A percentile compares a stretch with the other conserved stretches of the same genome.
These are phyloP conservation scores for Adansonia digitata DNA, from an alignment of 345 rosid genomes.

Conservation along the genomic window DNA sequence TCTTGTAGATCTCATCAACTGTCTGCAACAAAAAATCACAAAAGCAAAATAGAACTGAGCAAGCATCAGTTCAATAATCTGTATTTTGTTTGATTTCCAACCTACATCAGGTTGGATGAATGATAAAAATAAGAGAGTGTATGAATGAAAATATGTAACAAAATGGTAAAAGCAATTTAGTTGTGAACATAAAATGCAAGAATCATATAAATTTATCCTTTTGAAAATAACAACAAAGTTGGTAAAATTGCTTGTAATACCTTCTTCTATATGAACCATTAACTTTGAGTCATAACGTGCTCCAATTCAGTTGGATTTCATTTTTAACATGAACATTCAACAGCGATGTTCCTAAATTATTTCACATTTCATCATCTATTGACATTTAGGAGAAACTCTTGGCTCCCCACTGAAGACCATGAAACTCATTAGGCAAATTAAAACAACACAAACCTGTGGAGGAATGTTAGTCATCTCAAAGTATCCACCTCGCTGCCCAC, in stretches of 20 bases:
- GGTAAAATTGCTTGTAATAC: not conserved
- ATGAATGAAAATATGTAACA: not conserved
- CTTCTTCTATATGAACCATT: not conserved
- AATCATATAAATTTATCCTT: not conserved
- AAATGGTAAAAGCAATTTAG: not conserved
- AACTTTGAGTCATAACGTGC: not conserved
- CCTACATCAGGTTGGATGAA: not conserved
- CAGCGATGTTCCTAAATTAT: not conserved
- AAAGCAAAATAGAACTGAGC: conserved; percentile 8
- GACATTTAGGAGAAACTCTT: conserved; percentile 11
- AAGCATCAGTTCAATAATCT: conserved; percentile 10
- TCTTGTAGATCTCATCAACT: conserved; percentile 94
- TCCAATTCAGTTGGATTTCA: not conserved
- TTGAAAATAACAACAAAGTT: not conserved
- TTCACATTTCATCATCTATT: not conserved
- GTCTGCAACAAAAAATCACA: conserved; percentile 42
- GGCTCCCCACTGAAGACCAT: not conserved
- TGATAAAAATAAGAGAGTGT: not conserved
- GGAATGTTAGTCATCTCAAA: conserved; percentile 98
- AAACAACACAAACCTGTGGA: conserved; percentile 50
- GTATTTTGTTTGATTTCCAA: not conserved
- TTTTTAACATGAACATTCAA: not conserved
- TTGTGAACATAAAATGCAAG: not conserved
- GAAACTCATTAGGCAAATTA: not conserved
- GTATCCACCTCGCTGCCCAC: conserved; percentile 99